phyloP scores from a whole-genome alignment of 2,329 filamentous ascomycete genomes.

The Aspergillus flavus region DNA sequence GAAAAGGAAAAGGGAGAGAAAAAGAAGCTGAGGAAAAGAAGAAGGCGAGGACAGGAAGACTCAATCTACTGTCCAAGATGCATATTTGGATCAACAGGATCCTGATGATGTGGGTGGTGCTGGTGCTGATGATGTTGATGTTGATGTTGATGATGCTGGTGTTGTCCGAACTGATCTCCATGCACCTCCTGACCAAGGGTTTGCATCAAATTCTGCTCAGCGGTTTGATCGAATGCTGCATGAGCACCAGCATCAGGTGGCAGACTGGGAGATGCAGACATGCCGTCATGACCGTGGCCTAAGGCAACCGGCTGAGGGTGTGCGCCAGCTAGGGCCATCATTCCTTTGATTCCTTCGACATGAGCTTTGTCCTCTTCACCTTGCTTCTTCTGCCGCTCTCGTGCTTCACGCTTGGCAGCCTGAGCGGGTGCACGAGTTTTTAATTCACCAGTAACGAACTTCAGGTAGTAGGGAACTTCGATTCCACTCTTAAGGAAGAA shows the following conservation, averaged over 20 bases:
- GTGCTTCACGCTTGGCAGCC: conserved; percentile 52
- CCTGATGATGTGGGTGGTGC: conserved; percentile 25
- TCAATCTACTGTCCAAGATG: conserved; percentile 33
- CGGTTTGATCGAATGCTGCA: conserved; percentile 41
- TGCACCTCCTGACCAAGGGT: conserved; percentile 47
- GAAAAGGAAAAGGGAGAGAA: neutral
- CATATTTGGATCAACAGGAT: conserved; percentile 40
- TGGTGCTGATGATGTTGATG: conserved; percentile 31
- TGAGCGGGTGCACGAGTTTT: conserved; percentile 78
- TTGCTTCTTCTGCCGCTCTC: conserved; percentile 49
- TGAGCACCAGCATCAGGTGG: conserved; percentile 36
- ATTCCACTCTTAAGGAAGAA: conserved; percentile 91
- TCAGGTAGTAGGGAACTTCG: conserved; percentile 84
- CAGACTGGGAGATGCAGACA: conserved; percentile 42
- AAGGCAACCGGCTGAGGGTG: conserved; percentile 37
- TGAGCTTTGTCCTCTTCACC: conserved; percentile 52
- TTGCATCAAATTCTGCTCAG: conserved; percentile 48
- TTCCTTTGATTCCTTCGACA: conserved; percentile 50
- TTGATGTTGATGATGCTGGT: conserved; percentile 35
- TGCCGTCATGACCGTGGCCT: conserved; percentile 35
- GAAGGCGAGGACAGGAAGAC: neutral
- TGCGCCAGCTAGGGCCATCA: conserved; percentile 50
- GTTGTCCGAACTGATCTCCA: conserved; percentile 38
- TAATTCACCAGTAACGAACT: conserved; percentile 85
- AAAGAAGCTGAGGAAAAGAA: neutral